phyloP scores from a whole-genome alignment of 2,329 filamentous ascomycete genomes.

The Boeremia exigua region DNA sequence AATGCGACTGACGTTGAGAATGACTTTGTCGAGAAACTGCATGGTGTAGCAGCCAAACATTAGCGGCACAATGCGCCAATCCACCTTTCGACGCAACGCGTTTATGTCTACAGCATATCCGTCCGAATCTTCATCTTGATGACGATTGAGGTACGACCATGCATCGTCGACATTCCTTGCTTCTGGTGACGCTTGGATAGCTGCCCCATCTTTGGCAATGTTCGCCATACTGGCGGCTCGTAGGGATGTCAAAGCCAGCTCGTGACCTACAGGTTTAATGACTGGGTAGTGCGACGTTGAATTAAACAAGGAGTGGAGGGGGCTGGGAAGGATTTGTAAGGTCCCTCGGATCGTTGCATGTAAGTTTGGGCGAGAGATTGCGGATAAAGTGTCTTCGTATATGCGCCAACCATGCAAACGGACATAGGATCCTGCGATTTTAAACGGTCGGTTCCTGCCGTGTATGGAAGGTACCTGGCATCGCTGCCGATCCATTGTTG shows the following conservation, averaged over 20 bases:
- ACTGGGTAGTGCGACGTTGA: neutral
- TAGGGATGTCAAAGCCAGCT: neutral
- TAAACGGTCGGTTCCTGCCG: neutral
- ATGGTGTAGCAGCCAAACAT: slow-evolving; percentile 41
- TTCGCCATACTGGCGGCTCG: neutral
- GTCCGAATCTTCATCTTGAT: neutral
- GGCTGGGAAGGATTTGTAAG: neutral
- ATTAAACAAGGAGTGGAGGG: neutral
- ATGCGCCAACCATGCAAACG: neutral
- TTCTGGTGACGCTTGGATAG: neutral
- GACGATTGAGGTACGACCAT: slow-evolving; percentile 15
- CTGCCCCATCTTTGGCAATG: neutral
- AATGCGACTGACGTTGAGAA: slow-evolving; percentile 19
- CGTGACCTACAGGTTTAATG: neutral
- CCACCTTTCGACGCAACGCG: slow-evolving; percentile 39
- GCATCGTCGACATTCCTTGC: slow-evolving; percentile 12
- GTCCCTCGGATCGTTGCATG: neutral
- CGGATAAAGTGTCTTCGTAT: neutral
- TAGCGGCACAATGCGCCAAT: slow-evolving; percentile 48
- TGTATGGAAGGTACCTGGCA: neutral
- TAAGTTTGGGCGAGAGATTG: neutral
- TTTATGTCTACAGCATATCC: neutral
- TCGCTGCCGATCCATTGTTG: neutral
- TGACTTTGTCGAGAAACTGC: slow-evolving; percentile 49
- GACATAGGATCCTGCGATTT: neutral